Conservation (phyloP, 257 asterid species). For the Solanum pimpinellifolium region DNA sequence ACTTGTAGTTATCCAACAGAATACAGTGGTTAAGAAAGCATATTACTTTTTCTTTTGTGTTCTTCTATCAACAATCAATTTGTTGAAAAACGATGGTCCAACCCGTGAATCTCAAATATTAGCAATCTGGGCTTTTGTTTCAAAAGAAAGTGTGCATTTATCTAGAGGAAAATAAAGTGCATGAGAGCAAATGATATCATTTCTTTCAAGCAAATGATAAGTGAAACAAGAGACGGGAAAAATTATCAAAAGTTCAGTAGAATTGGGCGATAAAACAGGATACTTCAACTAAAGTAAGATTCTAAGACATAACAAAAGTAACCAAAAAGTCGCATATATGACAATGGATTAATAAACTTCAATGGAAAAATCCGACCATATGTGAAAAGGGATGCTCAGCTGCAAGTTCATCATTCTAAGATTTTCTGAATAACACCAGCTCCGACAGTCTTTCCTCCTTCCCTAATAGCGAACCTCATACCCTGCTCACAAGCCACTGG, state of each 20-base stretch:
- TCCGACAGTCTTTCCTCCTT: constrained; percentile 95
- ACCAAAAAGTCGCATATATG: constrained; percentile 1
- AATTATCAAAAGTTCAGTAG: neutral
- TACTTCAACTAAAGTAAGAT: constrained; percentile 25
- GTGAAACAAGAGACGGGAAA: neutral
- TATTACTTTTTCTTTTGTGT: neutral
- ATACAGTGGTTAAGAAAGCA: neutral
- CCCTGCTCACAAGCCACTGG: constrained; percentile 96
- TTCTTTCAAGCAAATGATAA: neutral
- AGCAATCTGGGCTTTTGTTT: neutral
- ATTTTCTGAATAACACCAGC: constrained; percentile 86
- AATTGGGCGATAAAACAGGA: constrained; percentile 16
- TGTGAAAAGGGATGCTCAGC: neutral
- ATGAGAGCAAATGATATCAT: neutral
- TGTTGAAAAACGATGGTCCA: neutral
- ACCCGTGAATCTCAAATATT: neutral
- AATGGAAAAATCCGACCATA: neutral
- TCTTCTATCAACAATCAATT: neutral
- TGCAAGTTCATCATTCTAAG: constrained; percentile 32
- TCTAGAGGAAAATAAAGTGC: neutral
- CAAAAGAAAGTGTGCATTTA: neutral
- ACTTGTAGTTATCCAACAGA: neutral
- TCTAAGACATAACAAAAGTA: constrained; percentile 1
- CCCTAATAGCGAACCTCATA: constrained; percentile 93
- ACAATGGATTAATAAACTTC: neutral